Percentiles rank a stretch among this genome's conserved stretches.
Evolutionary conservation across 83 land plant genomes (phyloP).

Genomic region (Diphasiastrum complanatum): DNA sequence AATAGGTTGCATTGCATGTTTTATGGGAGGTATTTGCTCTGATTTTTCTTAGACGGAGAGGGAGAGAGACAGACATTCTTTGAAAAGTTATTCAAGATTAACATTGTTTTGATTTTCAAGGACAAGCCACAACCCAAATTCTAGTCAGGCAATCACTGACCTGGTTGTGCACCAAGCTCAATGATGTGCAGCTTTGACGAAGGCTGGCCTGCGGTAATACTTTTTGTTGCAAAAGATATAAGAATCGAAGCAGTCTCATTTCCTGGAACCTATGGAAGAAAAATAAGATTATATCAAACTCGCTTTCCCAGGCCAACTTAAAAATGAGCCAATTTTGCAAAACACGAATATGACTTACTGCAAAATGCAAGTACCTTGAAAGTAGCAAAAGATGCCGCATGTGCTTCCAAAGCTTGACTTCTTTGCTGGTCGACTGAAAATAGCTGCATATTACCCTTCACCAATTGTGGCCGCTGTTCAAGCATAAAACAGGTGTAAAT

Average conservation of each 20-base stretch:
- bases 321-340: no score
- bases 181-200: conserved; percentile 89
- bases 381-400: conserved; percentile 94
- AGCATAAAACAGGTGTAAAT: neutral
- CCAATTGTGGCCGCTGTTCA: conserved; percentile 86
- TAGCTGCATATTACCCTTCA: conserved; percentile 97
- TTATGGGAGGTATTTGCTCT: no score
- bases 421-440: conserved; percentile 98
- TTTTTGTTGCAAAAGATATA: conserved; percentile 78
- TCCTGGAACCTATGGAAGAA: conserved; percentile 54
- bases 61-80: no score
- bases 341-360: no score
- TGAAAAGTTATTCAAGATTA: no score
- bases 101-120: no score
- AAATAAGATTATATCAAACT: neutral
- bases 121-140: no score
- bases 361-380: no score
- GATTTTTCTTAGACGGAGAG: no score
- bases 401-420: conserved; percentile 98
- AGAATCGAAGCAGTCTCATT: conserved; percentile 75
- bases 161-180: conserved; percentile 97
- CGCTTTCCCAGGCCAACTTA: neutral
- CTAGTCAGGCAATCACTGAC: conserved; percentile 36
- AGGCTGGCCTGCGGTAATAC: conserved; percentile 66
- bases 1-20: no score